Evolutionary conservation across 768 basidiomycete genomes (phyloP), one percentile per base, ranked within the genome.

Genomic region (Calocybe indica): DNA sequence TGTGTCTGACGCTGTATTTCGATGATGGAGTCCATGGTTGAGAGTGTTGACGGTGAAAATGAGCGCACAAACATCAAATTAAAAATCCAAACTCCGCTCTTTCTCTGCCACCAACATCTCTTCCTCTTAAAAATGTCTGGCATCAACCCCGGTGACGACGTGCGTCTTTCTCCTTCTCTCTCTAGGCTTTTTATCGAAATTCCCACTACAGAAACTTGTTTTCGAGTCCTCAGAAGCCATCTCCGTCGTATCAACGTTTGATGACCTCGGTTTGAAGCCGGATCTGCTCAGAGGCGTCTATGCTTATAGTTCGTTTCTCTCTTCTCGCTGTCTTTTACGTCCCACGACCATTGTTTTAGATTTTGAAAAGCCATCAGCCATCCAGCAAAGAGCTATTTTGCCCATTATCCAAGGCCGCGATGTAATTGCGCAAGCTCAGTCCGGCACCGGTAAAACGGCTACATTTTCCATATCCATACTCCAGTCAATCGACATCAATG

Each of bases 371-470:
- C 95, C 95, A 15, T 98, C 95, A 52, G 94, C 95, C 52, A 97
- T 99, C 61, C 95, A 99, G 72, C 92, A 96, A 70, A 87, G 94
- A 55, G 95, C 95, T 42, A 97, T 99, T 67, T 74, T 95, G 50
- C 95, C 95, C 44, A 95, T 99, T 62, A 90, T 83, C 42, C 88
- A 91, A 73, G 91, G 91, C 29, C 85, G 94, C 55, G 95, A 98
- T 78, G 95, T 97, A 51, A 97, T 99, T 65, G 95, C 95, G 33
- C 95, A 97, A 73, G 95, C 95, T 37, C 95, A 98, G 72, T 96
- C 94, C 32, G 95, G 95, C 64, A 97, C 95, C 34, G 95, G 95
- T 79, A 99, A 98, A 90, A 99, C 95, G 7, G 95, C 95, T 5
- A 96, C 95, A 13, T 97, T 97, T 72, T 94, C 93, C 56, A 96